Conservation (phyloP, 331 rosid species). For the Rhamnella rubrinervis region DNA sequence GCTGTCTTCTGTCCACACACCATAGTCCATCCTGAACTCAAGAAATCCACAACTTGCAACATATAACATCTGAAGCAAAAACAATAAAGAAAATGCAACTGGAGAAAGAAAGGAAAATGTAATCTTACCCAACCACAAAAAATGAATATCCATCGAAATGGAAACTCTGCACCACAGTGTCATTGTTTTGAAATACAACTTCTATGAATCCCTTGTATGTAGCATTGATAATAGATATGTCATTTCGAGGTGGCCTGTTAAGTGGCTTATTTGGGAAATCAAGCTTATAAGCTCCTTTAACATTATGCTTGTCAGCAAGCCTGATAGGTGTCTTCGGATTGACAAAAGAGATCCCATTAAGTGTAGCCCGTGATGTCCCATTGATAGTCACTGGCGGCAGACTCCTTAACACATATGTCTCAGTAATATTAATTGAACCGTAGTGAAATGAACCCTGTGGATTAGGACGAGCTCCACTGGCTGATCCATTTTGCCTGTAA, state of each 20-base stretch:
- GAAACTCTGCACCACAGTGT: conserved; percentile 64
- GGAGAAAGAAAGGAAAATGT: neutral
- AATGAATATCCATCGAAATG: conserved; percentile 81
- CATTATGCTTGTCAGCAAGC: conserved; percentile 62
- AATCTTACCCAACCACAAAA: conserved; percentile 72
- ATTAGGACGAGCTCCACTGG: conserved; percentile 97
- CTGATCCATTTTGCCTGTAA: conserved; percentile 71
- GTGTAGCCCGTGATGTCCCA: conserved; percentile 54
- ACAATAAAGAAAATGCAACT: neutral
- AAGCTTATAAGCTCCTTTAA: conserved; percentile 73
- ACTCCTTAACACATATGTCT: conserved; percentile 56
- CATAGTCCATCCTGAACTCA: conserved; percentile 65
- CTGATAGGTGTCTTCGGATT: conserved; percentile 70
- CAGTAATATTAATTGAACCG: conserved; percentile 71
- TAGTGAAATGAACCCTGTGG: conserved; percentile 93
- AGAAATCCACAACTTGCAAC: conserved; percentile 21
- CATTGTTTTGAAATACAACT: conserved; percentile 78
- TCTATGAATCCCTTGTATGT: conserved; percentile 84
- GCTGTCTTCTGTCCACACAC: conserved; percentile 71
- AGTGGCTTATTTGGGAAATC: conserved; percentile 75
- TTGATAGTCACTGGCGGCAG: conserved; percentile 46
- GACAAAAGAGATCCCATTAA: conserved; percentile 78
- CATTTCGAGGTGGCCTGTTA: conserved; percentile 49
- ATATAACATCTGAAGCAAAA: neutral
- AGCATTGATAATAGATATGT: conserved; percentile 76